phyloP scores from a whole-genome alignment of 495 filamentous ascomycete species.

The Penicillium egyptiacum region DNA sequence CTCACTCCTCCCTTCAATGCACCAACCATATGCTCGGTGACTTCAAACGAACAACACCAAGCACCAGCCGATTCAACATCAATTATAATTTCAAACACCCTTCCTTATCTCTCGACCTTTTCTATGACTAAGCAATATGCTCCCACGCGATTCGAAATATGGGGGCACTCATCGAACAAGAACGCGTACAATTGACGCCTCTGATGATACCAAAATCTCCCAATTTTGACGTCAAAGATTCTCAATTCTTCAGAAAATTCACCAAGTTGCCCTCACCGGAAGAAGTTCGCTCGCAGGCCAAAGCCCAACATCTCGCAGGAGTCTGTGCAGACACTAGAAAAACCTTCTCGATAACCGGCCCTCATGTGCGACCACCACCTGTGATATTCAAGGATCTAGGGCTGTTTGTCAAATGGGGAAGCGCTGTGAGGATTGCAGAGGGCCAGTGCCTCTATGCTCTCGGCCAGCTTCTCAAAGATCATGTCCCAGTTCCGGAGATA shows the following conservation, averaged over 20 bases:
- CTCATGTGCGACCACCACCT: conserved; percentile 29
- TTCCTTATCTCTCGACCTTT: no score
- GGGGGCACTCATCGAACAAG: no score
- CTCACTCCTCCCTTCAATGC: no score
- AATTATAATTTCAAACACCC: no score
- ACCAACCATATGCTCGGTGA: no score
- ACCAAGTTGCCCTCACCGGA: conserved; percentile 21
- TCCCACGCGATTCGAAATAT: no score
- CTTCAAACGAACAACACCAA: no score
- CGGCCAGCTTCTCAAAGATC: conserved; percentile 19
- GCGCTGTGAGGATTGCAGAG: conserved; percentile 30
- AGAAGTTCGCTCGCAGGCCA: conserved; percentile 21
- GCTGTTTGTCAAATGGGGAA: conserved; percentile 47
- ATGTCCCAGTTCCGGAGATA: conserved; percentile 30
- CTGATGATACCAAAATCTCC: conserved; percentile 19
- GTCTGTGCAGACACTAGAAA: conserved; percentile 18
- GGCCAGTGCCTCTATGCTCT: conserved; percentile 29
- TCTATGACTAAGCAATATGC: no score
- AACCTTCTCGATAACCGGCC: conserved; percentile 2
- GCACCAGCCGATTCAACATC: no score
- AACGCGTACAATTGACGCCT: no score
- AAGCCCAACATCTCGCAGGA: conserved; percentile 22
- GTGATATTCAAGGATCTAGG: conserved; percentile 39
- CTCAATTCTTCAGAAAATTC: conserved; percentile 23
- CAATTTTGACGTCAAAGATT: conserved; percentile 22